phyloP scores from a whole-genome alignment of 352 stramenopile genomes.

The Aphanomyces cochlioides region DNA sequence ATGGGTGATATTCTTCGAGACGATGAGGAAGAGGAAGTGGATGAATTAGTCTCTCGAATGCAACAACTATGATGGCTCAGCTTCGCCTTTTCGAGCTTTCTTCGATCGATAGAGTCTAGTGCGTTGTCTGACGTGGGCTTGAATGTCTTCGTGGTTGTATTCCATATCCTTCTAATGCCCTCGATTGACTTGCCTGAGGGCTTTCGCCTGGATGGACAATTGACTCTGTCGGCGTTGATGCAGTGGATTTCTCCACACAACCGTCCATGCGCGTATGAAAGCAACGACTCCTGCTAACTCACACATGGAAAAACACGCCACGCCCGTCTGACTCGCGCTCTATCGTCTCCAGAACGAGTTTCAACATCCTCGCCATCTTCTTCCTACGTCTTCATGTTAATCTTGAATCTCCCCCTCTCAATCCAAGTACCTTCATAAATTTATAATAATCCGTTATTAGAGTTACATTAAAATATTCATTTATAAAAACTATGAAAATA shows the following conservation, averaged over 20 bases:
- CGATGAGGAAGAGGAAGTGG: not conserved
- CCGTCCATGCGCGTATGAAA: not conserved
- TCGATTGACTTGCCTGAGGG: slow-evolving; percentile 11
- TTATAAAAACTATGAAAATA: too few relatives aligned
- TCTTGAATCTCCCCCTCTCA: too few relatives aligned
- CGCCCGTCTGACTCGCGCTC: not conserved
- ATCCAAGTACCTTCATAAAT: not conserved
- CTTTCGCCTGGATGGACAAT: slow-evolving; percentile 24
- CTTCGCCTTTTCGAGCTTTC: slow-evolving; percentile 31
- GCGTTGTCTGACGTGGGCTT: too few relatives aligned
- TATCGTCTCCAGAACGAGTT: slow-evolving; percentile 11
- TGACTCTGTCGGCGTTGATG: not conserved
- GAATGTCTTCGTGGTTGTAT: not conserved
- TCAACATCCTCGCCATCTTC: slow-evolving; percentile 6
- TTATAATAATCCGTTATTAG: not conserved
- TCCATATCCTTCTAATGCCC: slow-evolving; percentile 30
- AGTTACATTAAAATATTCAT: too few relatives aligned
- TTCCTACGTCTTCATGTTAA: not conserved
- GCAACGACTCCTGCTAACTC: slow-evolving; percentile 13
- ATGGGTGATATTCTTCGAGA: not conserved
- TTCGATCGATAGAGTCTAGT: slow-evolving; percentile 9
- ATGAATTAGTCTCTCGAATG: not conserved
- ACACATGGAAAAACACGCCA: not conserved
- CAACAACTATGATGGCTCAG: slow-evolving; percentile 18
- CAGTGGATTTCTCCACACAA: not conserved